Base-by-base conservation (phyloP, 768 basidiomycete species). In the Xerocomellus chrysenteron region DNA sequence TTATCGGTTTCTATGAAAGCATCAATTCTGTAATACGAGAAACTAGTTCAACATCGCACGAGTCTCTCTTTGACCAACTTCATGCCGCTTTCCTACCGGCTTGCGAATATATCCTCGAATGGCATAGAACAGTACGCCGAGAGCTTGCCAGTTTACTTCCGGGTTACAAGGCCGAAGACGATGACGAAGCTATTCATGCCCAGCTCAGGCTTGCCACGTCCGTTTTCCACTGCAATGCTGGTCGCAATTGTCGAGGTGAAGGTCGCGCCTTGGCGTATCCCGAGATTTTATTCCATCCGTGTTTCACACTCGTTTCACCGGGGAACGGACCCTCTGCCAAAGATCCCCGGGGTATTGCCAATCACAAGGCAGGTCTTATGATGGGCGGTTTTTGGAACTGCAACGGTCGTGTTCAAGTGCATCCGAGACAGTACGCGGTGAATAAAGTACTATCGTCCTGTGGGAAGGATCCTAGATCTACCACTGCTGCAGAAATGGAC, bases 181-280 rank as follows among this genome's bases (percentile, higher is more conserved):
- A 61, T 17, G 65, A 59, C n/a, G 52, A 60, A 51, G 37, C 45
- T 28, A 47, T 63, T n/a, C 52, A 55, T 46, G 46, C 61, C 28
- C 65, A 14, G 17, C 71, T 69, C 47, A 66, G 54, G 35, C 67
- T 71, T 49, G 67, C 71, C 26, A 57, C 68, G 2, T 72, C 69
- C 33, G 52, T 71, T 40, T 71, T 71, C 36, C 52, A 51, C 4
- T 71, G 69, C 30, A 64, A 51, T 9, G 30, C 51, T 45, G 50
- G 59, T 28, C 52, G 45, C 21, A 50, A 50, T 13, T 64, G 68
- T 55, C 59, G 55, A 40, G 19, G 37, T 33, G 51, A 56, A 55
- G 59, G 51, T 33, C 60, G 53, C 36, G 33, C 58, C 10, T 43
- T 69, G 48, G 11, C 53, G 1, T 69, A 69, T 50, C 69, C 67